Evolutionary conservation across 2,329 filamentous ascomycete species (phyloP), one percentile per base, ranked within the genome.

Genomic region (Hypomyces perniciosus): DNA sequence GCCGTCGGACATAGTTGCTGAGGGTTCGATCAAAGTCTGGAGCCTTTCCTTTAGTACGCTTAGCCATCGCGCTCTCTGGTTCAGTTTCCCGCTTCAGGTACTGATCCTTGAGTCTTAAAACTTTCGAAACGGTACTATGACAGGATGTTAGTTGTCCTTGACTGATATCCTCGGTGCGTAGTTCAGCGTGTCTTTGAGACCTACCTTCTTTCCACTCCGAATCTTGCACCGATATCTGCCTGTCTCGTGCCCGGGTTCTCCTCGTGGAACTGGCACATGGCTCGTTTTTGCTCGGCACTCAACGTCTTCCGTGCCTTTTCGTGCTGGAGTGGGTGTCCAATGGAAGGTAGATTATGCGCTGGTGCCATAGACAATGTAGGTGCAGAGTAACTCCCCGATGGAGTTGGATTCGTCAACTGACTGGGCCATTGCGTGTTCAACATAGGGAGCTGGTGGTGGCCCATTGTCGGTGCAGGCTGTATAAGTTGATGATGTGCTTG

Each of bases 131-230:
- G 44, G 93, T 99, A 73, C 93, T 99, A 55, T 46, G 44, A 49
- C 31, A 13, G 45, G 43, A 47, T 52, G 61, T 65, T 52, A 65
- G 63, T 52, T 46, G 10, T 9, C 13, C 37, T 8, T 7, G 30
- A 5, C 31, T 13, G 46, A 38, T 63, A 69, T 61, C 70, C 62
- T 62, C 52, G 39, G 53, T 59, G 48, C 31, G 20, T 29, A 29
- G 12, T 5, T 45, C 30, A 35, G 7, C 20, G 9, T 27, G 13
- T 35, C 12, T 33, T n/a, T 38, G 20, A 56, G 56, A 50, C 73
- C 68, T 84, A 97, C 93, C 93, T 97, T 85, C 93, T 78, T 73
- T 99, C 93, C 47, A 99, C 93, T 34, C 91, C 92, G 71, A 99
- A 99, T 66, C 90, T 84, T 53, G 85, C 86, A 71, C 93, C 93